Evolutionary conservation across 1,284 basidiomycete species (phyloP), one percentile per base, ranked within the genome.

Genomic region (Leccinum subatratum): DNA sequence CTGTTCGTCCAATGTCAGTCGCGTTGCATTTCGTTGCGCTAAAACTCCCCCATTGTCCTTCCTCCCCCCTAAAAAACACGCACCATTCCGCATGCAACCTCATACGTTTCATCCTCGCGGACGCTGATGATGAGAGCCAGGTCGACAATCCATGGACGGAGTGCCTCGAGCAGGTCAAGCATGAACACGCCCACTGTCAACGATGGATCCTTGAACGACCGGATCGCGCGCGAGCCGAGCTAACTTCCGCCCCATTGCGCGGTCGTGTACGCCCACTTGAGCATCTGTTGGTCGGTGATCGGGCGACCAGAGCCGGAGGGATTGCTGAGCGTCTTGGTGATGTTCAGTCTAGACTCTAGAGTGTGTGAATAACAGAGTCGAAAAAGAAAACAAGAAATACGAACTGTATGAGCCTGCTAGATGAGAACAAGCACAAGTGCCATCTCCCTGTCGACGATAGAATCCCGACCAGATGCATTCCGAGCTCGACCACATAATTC

Each of bases 401-500:
- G 60, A 69, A 91, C 90, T 93, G 82, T 96, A 98, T 98, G 68
- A 98, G 82, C 34, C 77, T 98, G 97, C 96, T 97, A 99, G 0
- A 98, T 95, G 30, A 98, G 85, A 30, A 96, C 97, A 28, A 99
- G 86, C 3, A 98, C 95, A 62, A 99, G 84, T 11, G 96, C 98
- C 79, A 89, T 91, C 63, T 84, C 85, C 30, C 91, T 95, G 75
- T 99, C 96, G 64, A 96, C 94, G 72, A 99, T 97, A 98, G 96
- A 72, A 99, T 98, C 28, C 96, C 96, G 65, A 99, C 95, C 69
- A 99, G 84, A 77, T 94, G 94, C 94, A 99, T 94, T 62, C 91
- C 96, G 18, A 99, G 88, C 64, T 99, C 96, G 63, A 98, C 91
- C 5, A 83, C 89, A 74, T 99, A 99, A 79, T 99, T 99, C 64